Percentiles rank a stretch among this genome's conserved stretches.
These are phyloP conservation scores for Ceriops zippeliana DNA, from an alignment of 345 rosid genomes.

Conservation along the genomic window DNA sequence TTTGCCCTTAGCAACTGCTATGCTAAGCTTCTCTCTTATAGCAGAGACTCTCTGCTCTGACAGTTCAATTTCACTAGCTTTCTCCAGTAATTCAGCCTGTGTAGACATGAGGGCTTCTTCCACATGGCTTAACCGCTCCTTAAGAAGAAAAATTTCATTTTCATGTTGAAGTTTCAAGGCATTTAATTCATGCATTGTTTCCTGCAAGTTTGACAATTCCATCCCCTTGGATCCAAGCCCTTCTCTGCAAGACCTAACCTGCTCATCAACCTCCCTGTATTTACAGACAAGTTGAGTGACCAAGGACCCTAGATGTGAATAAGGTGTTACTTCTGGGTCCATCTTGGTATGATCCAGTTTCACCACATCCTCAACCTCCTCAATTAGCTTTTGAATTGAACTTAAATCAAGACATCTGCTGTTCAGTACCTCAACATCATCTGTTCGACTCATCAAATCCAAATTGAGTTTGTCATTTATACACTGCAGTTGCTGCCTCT, in stretches of 20 bases:
- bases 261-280: constrained; percentile 47
- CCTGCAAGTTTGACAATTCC: constrained; percentile 48
- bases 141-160: constrained; percentile 50
- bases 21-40: constrained; percentile 89
- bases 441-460: constrained; percentile 45
- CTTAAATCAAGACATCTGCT: constrained; percentile 43
- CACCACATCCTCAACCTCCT: constrained; percentile 52
- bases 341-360: constrained; percentile 39
- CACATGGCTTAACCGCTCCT: constrained; percentile 43
- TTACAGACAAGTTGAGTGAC: constrained; percentile 62
- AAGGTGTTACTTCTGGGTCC: constrained; percentile 37
- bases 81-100: constrained; percentile 54
- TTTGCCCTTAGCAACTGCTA: constrained; percentile 95
- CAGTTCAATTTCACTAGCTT: constrained; percentile 62
- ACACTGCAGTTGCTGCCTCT: constrained; percentile 56
- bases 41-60: constrained; percentile 83
- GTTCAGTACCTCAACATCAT: constrained; percentile 51
- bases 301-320: constrained; percentile 52
- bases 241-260: constrained; percentile 32
- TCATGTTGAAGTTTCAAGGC: constrained; percentile 55
- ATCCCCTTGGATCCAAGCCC: constrained; percentile 43
- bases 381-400: constrained; percentile 49
- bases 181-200: constrained; percentile 38
- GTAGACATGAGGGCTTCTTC: constrained; percentile 50
- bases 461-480: constrained; percentile 48